A percentile compares a stretch with the other conserved stretches of the same genome.
Evolutionary conservation across 75 land plant species (phyloP).

Genomic region (Selaginella tamariscina): DNA sequence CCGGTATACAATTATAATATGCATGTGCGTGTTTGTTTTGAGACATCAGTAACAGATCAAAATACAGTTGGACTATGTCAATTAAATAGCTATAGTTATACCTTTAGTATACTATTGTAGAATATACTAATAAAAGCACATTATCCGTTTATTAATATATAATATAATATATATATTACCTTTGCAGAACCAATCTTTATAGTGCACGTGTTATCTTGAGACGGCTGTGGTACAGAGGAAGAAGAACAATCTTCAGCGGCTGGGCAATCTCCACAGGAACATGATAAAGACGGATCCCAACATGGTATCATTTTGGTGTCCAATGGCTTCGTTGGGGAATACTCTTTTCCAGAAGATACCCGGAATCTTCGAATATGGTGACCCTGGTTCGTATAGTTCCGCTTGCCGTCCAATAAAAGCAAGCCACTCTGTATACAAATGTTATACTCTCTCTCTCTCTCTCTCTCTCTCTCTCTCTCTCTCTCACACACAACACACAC

Average conservation of each 20-base stretch:
- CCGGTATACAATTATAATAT: too few relatives aligned
- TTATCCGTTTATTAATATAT: not conserved
- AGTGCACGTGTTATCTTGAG: constrained; percentile 38
- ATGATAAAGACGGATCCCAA: constrained; percentile 63
- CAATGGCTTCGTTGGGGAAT: constrained; percentile 57
- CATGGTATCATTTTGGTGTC: constrained; percentile 60
- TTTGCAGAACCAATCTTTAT: constrained; percentile 47
- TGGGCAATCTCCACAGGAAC: constrained; percentile 98
- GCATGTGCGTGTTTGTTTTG: too few relatives aligned
- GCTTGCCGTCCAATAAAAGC: constrained; percentile 68
- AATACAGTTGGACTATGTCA: too few relatives aligned
- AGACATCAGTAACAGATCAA: too few relatives aligned
- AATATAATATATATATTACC: constrained; percentile 32
- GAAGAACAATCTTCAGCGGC: constrained; percentile 47
- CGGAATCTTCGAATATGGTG: constrained; percentile 60
- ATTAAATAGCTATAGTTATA: too few relatives aligned
- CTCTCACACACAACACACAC: not conserved
- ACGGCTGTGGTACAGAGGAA: constrained; percentile 32
- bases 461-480: not conserved
- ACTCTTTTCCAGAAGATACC: constrained; percentile 20
- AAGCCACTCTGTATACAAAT: constrained; percentile 59
- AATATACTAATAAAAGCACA: too few relatives aligned
- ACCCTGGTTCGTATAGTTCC: constrained; percentile 45
- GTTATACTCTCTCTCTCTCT: not conserved
- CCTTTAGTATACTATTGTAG: too few relatives aligned